phyloP scores from a whole-genome alignment of 129 eudicot species.

The Flaveria bidentis region DNA sequence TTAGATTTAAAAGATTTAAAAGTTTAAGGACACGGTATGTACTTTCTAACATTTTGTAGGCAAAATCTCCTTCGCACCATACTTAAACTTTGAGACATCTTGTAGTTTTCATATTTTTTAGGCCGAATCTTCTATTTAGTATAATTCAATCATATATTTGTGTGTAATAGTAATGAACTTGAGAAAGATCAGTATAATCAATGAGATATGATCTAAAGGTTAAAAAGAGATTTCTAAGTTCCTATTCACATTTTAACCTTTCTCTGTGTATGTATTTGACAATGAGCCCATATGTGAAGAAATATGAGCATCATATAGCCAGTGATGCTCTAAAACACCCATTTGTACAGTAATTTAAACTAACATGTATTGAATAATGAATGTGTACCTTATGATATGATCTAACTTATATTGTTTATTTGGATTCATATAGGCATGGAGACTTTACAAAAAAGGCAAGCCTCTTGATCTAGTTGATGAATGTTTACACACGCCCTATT shows the following conservation, averaged over 20 bases:
- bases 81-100: too few relatives aligned
- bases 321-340: too few relatives aligned
- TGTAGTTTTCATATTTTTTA: too few relatives aligned
- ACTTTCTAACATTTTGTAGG: too few relatives aligned
- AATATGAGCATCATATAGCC: not conserved
- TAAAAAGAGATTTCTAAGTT: not conserved
- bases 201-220: not conserved
- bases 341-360: too few relatives aligned
- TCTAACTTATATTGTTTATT: not conserved
- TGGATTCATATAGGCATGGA: slow-evolving; percentile 39
- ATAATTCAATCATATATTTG: too few relatives aligned
- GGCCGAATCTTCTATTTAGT: too few relatives aligned
- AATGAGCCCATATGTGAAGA: not conserved
- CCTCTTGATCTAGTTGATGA: slow-evolving; percentile 34
- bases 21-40: too few relatives aligned
- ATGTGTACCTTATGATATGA: not conserved
- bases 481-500: not conserved
- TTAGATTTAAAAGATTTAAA: too few relatives aligned
- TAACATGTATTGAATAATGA: too few relatives aligned
- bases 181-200: not conserved
- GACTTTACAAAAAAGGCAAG: slow-evolving; percentile 39
- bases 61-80: too few relatives aligned
- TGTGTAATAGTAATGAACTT: not conserved
- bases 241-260: not conserved
- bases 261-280: not conserved